Conservation (phyloP, 2,329 filamentous ascomycete genomes). For the Penicillium digitatum region DNA sequence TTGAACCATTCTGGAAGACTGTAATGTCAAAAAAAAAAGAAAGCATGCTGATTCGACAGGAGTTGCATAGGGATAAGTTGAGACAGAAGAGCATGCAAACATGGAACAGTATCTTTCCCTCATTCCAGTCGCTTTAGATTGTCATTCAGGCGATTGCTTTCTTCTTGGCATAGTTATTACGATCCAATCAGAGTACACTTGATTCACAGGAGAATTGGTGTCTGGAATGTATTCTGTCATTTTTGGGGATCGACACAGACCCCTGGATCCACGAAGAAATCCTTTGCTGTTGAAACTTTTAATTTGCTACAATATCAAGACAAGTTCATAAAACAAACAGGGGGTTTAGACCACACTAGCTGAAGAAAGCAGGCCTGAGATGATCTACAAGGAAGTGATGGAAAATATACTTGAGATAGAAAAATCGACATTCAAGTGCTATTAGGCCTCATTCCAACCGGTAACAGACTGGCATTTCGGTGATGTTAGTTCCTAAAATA, state of each 20-base stretch:
- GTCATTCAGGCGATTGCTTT: neutral
- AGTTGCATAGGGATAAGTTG: neutral
- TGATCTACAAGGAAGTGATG: neutral
- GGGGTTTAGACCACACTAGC: fast-evolving
- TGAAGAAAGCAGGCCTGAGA: neutral
- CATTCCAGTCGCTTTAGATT: constrained; percentile 11
- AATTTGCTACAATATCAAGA: neutral
- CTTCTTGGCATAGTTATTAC: constrained; percentile 12
- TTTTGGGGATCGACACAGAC: constrained; percentile 4
- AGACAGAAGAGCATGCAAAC: neutral
- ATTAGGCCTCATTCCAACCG: constrained; percentile 16
- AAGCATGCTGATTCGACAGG: too few species aligned
- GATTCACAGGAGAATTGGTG: neutral
- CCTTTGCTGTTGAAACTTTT: neutral
- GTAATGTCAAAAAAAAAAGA: neutral
- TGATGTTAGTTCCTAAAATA: neutral
- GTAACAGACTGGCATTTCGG: constrained; percentile 2
- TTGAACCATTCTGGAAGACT: neutral
- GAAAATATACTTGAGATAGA: neutral
- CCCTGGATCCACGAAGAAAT: constrained; percentile 14
- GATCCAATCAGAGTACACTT: constrained; percentile 1
- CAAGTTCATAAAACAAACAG: neutral
- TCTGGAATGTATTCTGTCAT: constrained; percentile 18
- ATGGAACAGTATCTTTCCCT: neutral
- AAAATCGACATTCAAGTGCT: constrained; percentile 6